phyloP scores from a whole-genome alignment of 225 moss, liverwort and hornwort species.

The Anthoceros angustus region DNA sequence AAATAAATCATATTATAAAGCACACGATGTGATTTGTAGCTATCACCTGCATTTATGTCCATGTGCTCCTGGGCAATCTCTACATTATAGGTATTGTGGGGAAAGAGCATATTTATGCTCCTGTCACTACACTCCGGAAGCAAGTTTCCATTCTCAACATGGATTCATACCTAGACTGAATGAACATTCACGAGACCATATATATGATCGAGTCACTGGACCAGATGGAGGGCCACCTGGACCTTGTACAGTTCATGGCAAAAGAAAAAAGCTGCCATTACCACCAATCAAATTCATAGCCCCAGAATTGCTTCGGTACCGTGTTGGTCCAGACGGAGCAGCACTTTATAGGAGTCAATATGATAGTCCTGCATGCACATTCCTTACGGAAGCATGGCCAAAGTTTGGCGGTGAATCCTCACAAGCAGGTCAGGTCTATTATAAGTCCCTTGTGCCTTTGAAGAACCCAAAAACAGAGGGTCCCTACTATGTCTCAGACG shows the following conservation, averaged over 20 bases:
- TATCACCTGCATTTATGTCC: not conserved
- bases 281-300: not conserved
- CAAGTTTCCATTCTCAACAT: not conserved
- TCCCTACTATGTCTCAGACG: not conserved
- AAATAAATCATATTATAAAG: not conserved
- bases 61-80: not conserved
- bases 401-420: slow-evolving; percentile 2
- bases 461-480: not conserved
- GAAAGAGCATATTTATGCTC: slow-evolving; percentile 3
- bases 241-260: not conserved
- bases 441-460: not conserved
- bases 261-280: not conserved
- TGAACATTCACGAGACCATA: not conserved
- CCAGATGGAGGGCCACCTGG: not conserved
- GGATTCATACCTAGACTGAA: not conserved
- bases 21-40: not conserved
- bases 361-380: not conserved
- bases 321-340: not conserved
- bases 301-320: not conserved
- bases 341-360: not conserved
- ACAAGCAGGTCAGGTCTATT: not conserved
- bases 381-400: not conserved
- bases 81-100: not conserved
- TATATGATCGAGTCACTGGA: not conserved
- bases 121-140: not conserved